Evolutionary conservation across 2,329 filamentous ascomycete species (phyloP).

Genomic region (Arthrobotrys sphaeroides): DNA sequence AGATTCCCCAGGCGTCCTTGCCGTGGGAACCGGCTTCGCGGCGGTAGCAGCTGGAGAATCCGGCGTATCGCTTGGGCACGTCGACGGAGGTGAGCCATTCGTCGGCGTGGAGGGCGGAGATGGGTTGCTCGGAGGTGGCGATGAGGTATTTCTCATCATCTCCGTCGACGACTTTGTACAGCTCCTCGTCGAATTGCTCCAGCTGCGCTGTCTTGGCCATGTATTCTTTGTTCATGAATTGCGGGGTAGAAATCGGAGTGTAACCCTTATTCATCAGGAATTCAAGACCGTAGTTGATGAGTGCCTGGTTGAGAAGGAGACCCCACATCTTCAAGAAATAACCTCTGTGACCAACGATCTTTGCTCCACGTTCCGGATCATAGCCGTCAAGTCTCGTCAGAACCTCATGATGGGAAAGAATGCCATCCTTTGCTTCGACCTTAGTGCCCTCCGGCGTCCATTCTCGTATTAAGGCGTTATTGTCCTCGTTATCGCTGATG

Average conservation of each 20-base stretch:
- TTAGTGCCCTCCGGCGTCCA: slow-evolving; percentile 82
- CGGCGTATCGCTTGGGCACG: slow-evolving; percentile 87
- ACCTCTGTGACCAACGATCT: slow-evolving; percentile 91
- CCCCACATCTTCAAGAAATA: slow-evolving; percentile 93
- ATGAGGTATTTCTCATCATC: slow-evolving; percentile 87
- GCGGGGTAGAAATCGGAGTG: slow-evolving; percentile 83
- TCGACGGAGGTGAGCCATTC: slow-evolving; percentile 90
- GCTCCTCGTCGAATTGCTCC: slow-evolving; percentile 95
- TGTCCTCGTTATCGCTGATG: slow-evolving; percentile 84
- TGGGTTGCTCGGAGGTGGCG: slow-evolving; percentile 91
- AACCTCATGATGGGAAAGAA: slow-evolving; percentile 94
- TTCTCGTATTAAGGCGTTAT: slow-evolving; percentile 78
- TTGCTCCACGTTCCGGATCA: slow-evolving; percentile 89
- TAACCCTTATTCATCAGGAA: slow-evolving; percentile 83
- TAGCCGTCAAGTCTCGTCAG: slow-evolving; percentile 87
- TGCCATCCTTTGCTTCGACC: slow-evolving; percentile 76
- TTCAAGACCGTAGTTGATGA: slow-evolving; percentile 93
- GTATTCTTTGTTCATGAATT: slow-evolving; percentile 92
- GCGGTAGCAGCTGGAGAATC: slow-evolving; percentile 93
- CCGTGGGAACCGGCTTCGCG: slow-evolving; percentile 93
- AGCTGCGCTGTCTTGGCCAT: slow-evolving; percentile 99
- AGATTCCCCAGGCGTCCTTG: slow-evolving; percentile 96
- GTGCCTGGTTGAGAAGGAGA: slow-evolving; percentile 87
- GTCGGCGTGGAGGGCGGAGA: slow-evolving; percentile 89
- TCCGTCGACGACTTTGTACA: slow-evolving; percentile 94